Evolutionary conservation across 192 early-diverging fungal genomes (phyloP).

Genomic region (Backusella circina): DNA sequence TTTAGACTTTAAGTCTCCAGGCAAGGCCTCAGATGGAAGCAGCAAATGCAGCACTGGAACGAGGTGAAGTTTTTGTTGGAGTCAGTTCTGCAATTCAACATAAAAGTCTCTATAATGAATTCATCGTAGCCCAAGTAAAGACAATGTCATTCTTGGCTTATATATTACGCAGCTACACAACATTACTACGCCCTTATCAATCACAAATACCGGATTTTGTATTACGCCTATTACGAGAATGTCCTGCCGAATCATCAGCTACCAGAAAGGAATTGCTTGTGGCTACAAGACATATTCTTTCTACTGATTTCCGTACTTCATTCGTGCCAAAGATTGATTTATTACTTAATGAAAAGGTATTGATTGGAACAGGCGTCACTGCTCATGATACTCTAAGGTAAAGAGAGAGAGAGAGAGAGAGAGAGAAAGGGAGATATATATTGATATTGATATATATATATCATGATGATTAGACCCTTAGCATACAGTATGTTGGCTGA

Average conservation of each 20-base stretch:
- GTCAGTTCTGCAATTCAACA: slow-evolving; percentile 73
- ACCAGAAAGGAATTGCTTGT: slow-evolving; percentile 96
- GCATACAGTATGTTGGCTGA: slow-evolving; percentile 96
- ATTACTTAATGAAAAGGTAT: slow-evolving; percentile 89
- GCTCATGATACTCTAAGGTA: slow-evolving; percentile 86
- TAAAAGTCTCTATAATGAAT: slow-evolving; percentile 74
- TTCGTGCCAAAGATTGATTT: slow-evolving; percentile 91
- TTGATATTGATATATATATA: background rate
- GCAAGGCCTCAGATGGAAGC: slow-evolving; percentile 55
- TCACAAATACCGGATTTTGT: slow-evolving; percentile 86
- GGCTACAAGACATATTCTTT: slow-evolving; percentile 91
- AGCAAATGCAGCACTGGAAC: slow-evolving; percentile 40
- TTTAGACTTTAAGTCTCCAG: slow-evolving; percentile 53
- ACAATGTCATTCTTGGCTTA: slow-evolving; percentile 98
- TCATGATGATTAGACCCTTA: slow-evolving; percentile 80
- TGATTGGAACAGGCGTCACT: slow-evolving; percentile 92
- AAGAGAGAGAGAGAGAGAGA: background rate
- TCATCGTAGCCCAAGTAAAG: slow-evolving; percentile 96
- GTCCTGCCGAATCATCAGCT: slow-evolving; percentile 88
- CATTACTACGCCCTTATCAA: slow-evolving; percentile 67
- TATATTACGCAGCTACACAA: slow-evolving; percentile 80
- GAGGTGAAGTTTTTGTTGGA: slow-evolving; percentile 71
- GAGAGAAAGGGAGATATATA: background rate
- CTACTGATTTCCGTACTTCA: slow-evolving; percentile 85
- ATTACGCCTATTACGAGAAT: slow-evolving; percentile 83